Evolutionary conservation across 2,329 filamentous ascomycete genomes (phyloP), one percentile per base, ranked within the genome.

Genomic region (Clarireedia monteithiana): DNA sequence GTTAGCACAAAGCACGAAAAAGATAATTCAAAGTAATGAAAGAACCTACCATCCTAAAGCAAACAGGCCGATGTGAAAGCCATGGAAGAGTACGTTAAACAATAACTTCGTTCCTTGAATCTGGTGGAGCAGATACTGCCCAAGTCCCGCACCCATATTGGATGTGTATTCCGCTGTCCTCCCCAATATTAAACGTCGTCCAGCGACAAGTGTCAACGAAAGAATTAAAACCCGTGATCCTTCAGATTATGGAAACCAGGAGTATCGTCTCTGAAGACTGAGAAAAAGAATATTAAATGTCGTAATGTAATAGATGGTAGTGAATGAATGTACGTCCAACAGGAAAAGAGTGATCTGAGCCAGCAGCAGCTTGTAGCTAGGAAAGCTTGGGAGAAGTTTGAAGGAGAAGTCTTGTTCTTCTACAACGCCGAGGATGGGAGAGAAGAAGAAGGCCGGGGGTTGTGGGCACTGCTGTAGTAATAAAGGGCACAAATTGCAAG

Each of bases 61-160:
- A 69, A 96, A 96, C n/a, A 95, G 70, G 24, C 77, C 85, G 71
- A 83, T 83, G 68, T 96, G 91, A 44, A 89, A 74, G 3, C 78
- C 79, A 84, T 90, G 92, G 70, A 95, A 96, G 50, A 94, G 70
- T 62, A 89, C 65, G 70, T 95, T 87, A 72, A 95, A 96, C 48
- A 87, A 58, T 56, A 95, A 69, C 71, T 95, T 95, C 53, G 78
- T 76, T 15, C 79, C 72, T 53, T 82, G 83, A 59, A 91, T 80
- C 73, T 91, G 84, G 72, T 83, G 83, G 70, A 75, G 78, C 61
- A 83, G 36, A 10, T 58, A 46, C 6, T 59, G 36, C n/a, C 47
- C 38, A 50, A 65, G 51, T 1, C 60, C 62, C 68, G 68, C 68
- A 60, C 60, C 62, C 68, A 68, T 69, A 60, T 50, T 53, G 27